Evolutionary conservation across 2,329 filamentous ascomycete genomes (phyloP).

Genomic region (Leptographium galeiforme): DNA sequence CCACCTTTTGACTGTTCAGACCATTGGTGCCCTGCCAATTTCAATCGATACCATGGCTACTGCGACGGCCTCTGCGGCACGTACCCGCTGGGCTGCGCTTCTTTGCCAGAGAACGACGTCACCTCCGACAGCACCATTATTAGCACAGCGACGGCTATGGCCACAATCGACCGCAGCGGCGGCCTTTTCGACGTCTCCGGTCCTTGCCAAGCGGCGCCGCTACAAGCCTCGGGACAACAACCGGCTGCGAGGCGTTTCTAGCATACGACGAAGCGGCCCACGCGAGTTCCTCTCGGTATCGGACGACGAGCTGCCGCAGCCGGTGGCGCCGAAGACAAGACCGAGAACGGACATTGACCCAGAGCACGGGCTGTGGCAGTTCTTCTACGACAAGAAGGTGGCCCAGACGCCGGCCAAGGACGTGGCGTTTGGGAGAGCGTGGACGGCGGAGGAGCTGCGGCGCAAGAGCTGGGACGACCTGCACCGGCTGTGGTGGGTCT

Average conservation of each 20-base stretch:
- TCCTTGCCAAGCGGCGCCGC: constrained; percentile 28
- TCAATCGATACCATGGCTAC: background rate
- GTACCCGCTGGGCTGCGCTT: background rate
- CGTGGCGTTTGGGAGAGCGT: constrained; percentile 61
- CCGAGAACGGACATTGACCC: constrained; percentile 47
- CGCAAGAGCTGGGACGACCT: constrained; percentile 89
- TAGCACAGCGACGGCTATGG: constrained; percentile 9
- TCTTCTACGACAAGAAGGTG: constrained; percentile 63
- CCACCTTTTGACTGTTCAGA: no score
- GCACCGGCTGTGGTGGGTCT: constrained; percentile 88
- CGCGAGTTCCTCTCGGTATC: constrained; percentile 62
- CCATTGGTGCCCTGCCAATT: no score
- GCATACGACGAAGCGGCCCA: constrained; percentile 62
- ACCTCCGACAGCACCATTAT: background rate
- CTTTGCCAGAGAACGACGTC: background rate
- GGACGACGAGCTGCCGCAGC: constrained; percentile 58
- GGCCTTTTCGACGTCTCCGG: constrained; percentile 42
- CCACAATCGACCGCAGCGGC: constrained; percentile 11
- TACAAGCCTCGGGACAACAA: constrained; percentile 59
- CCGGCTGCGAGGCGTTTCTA: constrained; percentile 67
- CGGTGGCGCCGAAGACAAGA: constrained; percentile 37
- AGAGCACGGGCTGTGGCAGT: constrained; percentile 81
- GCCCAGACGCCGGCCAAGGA: constrained; percentile 60
- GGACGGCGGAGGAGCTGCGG: constrained; percentile 75
- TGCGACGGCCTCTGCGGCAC: no score